Evolutionary conservation across 2,329 filamentous ascomycete species (phyloP).

Genomic region (Zalaria sp.): DNA sequence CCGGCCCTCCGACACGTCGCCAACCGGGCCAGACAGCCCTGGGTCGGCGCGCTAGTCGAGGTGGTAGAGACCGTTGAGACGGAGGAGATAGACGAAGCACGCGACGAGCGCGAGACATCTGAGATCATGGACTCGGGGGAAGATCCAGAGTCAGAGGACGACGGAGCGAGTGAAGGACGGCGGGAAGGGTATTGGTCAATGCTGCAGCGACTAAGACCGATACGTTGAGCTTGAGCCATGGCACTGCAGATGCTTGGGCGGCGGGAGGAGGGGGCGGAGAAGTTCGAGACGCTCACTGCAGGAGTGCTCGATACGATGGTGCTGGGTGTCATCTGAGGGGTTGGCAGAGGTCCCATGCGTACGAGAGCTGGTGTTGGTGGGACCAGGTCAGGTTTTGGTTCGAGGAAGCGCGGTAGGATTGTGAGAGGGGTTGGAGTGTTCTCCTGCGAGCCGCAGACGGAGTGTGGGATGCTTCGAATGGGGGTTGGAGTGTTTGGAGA

Average conservation of each 20-base stretch:
- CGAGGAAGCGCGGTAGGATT: constrained; percentile 31
- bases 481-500: constrained; percentile 2
- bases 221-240: constrained; percentile 43
- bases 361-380: constrained; percentile 40
- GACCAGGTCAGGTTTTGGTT: constrained; percentile 35
- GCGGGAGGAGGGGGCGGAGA: constrained; percentile 31
- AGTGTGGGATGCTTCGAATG: constrained; percentile 1
- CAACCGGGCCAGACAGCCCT: constrained; percentile 35
- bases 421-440: constrained; percentile 27
- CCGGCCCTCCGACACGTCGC: constrained; percentile 30
- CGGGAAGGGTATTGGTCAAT: constrained; percentile 33
- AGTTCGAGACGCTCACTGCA: constrained; percentile 42
- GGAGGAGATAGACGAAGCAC: constrained; percentile 40
- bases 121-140: constrained; percentile 52
- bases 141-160: constrained; percentile 36
- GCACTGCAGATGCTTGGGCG: constrained; percentile 44
- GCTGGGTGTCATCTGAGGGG: constrained; percentile 48
- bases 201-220: constrained; percentile 39
- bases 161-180: constrained; percentile 34
- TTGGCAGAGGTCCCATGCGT: constrained; percentile 43
- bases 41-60: constrained; percentile 33
- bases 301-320: constrained; percentile 40
- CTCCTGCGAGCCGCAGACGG: constrained; percentile 22
- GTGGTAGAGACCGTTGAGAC: constrained; percentile 29
- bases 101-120: constrained; percentile 41